A percentile compares a stretch with the other conserved stretches of the same genome.
These are phyloP conservation scores for Aspergillus pseudonomiae DNA, from an alignment of 2,329 filamentous ascomycete genomes.

Conservation along the genomic window DNA sequence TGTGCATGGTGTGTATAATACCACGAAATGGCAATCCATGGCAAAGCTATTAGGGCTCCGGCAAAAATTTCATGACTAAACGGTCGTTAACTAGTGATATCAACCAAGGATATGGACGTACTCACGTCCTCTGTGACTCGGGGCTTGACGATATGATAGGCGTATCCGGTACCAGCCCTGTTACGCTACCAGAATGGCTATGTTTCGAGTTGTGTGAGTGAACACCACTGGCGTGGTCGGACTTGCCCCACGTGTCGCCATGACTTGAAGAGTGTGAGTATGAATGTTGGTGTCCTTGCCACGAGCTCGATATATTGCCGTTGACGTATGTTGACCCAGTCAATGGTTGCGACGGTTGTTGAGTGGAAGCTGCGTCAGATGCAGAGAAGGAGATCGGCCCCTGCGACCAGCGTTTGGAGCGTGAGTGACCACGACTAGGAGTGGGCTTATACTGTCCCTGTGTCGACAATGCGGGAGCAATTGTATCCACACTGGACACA, in stretches of 20 bases:
- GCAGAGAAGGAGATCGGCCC: slow-evolving; percentile 29
- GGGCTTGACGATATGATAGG: not conserved
- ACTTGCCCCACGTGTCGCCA: not conserved
- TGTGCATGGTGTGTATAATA: slow-evolving; percentile 33
- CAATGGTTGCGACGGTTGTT: slow-evolving; percentile 22
- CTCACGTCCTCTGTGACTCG: slow-evolving; percentile 8
- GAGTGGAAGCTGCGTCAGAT: slow-evolving; percentile 20
- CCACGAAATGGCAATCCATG: slow-evolving; percentile 43
- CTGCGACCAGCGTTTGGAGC: slow-evolving; percentile 35
- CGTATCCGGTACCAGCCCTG: slow-evolving; percentile 2
- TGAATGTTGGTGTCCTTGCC: slow-evolving; percentile 39
- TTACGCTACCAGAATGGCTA: slow-evolving; percentile 7
- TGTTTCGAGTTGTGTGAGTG: slow-evolving; percentile 10
- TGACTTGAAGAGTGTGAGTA: slow-evolving; percentile 36
- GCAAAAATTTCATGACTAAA: slow-evolving; percentile 52
- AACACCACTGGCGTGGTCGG: slow-evolving; percentile 3
- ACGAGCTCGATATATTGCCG: slow-evolving; percentile 29
- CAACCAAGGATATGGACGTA: not conserved
- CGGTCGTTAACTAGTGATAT: not conserved
- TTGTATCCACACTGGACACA: slow-evolving; percentile 33
- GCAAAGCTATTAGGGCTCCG: slow-evolving; percentile 47
- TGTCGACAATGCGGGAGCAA: slow-evolving; percentile 26
- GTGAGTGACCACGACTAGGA: slow-evolving; percentile 38
- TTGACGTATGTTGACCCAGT: slow-evolving; percentile 25
- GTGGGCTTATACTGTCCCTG: slow-evolving; percentile 32